Base-by-base conservation (phyloP, 106 monocot genomes). In the Vanilla planifolia region DNA sequence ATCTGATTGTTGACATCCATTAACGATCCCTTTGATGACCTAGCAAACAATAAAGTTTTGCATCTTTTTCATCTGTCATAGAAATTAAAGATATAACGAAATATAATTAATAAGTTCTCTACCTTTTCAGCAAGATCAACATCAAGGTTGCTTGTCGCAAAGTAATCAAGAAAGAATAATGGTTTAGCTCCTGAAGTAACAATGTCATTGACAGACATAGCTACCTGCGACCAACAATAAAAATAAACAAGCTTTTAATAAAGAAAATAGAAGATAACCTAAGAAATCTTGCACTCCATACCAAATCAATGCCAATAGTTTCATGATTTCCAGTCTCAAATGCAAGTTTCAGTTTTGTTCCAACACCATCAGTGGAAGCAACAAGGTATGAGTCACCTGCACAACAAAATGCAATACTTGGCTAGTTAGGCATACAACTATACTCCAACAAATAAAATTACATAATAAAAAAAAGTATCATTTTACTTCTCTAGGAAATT, bases 161-260 rank as follows among this genome's bases (percentile, higher is more conserved):
- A 96, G 50, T 91, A 96, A 76, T 96, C 95, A 51, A 92, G 81
- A 60, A 92, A 92, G 68, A 92, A 92, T 40, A 92, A 66, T 43
- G 92, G 92, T 59, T 91, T 96, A 45, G 95, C 95, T 51, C 95
- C 95, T 64, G 87, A 96, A 20, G 95, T 96, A 64, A 96, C 68
- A 69, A 96, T 96, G 67, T 96, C 95, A 73, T 96, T 96, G 25
- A 96, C 95, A 64, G 90, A 91, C 95, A 96, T 96, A 37, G 95
- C 95, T 17, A 96, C 95, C 95, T 95, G 48, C 26, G 39, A 43
- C 55, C 20, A 61, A 37, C 9, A 25, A 68, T 14, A 24, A 53
- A 6, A 6, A 15, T 16, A 33, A 52, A 55, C 25, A 33, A 42
- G 50, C 24, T 39, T 55, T 19, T 8, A 40, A 30, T 70, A 58